phyloP scores from a whole-genome alignment of 202 grass and related monocot genomes.

The Brachypodium distachyon region DNA sequence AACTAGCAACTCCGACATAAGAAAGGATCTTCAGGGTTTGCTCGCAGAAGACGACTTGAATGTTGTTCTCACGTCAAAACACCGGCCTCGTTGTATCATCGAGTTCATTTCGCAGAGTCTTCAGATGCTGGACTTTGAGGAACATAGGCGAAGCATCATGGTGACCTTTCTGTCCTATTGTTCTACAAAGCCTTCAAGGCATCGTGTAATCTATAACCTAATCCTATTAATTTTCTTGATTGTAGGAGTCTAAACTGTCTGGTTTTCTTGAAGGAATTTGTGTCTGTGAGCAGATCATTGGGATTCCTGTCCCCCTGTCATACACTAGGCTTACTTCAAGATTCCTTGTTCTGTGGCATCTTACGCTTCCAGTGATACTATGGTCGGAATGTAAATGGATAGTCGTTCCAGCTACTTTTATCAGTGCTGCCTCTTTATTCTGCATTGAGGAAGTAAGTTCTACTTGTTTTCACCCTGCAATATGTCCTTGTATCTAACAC shows the following conservation, averaged over 20 bases:
- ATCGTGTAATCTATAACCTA: neutral
- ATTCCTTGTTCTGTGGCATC: slow-evolving; percentile 96
- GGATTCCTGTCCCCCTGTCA: slow-evolving; percentile 73
- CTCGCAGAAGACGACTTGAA: slow-evolving; percentile 64
- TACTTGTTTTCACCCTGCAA: neutral
- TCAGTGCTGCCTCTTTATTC: slow-evolving; percentile 90
- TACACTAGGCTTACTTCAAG: slow-evolving; percentile 92
- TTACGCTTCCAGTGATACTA: slow-evolving; percentile 85
- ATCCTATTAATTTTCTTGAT: slow-evolving; percentile 9
- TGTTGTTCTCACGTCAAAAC: slow-evolving; percentile 60
- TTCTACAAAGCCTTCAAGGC: neutral
- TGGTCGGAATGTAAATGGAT: slow-evolving; percentile 97
- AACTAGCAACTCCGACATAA: slow-evolving; percentile 51
- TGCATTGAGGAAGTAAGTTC: slow-evolving; percentile 97
- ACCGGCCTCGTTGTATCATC: slow-evolving; percentile 68
- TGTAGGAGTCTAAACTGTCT: slow-evolving; percentile 76
- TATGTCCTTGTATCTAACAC: neutral
- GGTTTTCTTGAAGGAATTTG: slow-evolving; percentile 84
- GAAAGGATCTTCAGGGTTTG: slow-evolving; percentile 54
- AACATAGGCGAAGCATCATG: slow-evolving; percentile 56
- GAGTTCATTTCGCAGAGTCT: slow-evolving; percentile 83
- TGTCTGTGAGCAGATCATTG: slow-evolving; percentile 75
- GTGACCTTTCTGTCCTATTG: slow-evolving; percentile 7
- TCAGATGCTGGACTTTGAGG: slow-evolving; percentile 59
- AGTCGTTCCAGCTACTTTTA: slow-evolving; percentile 85